These are phyloP conservation scores for Malus hybrid DNA, from an alignment of 331 rosid species.

Conservation along the genomic window DNA sequence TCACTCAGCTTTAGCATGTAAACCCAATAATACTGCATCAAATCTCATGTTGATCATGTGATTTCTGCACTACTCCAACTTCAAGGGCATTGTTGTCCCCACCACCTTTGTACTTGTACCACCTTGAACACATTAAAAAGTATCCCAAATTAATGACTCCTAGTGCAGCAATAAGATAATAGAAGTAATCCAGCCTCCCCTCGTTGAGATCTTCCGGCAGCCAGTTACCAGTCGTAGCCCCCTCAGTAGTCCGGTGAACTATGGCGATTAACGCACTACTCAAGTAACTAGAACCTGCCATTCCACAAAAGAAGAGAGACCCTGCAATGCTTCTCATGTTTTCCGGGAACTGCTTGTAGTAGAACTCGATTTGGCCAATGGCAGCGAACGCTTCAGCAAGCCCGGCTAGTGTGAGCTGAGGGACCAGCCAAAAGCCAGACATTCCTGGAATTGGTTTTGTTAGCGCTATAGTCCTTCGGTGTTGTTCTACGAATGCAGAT, in stretches of 20 bases:
- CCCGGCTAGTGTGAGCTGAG: slow-evolving; percentile 55
- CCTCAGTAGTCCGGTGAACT: slow-evolving; percentile 31
- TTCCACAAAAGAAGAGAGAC: slow-evolving; percentile 48
- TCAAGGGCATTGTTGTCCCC: neutral
- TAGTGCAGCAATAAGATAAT: slow-evolving; percentile 42
- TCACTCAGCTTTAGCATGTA: too few relatives aligned
- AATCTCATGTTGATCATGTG: neutral
- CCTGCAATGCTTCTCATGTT: slow-evolving; percentile 91
- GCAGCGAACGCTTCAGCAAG: slow-evolving; percentile 46
- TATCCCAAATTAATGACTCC: slow-evolving; percentile 45
- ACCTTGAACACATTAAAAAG: slow-evolving; percentile 51
- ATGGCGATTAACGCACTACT: slow-evolving; percentile 51
- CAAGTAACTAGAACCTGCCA: slow-evolving; percentile 62
- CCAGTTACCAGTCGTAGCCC: slow-evolving; percentile 57
- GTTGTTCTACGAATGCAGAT: slow-evolving; percentile 50
- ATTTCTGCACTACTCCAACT: neutral
- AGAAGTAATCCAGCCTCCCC: slow-evolving; percentile 70
- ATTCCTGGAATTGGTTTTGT: slow-evolving; percentile 39
- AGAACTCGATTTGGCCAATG: slow-evolving; percentile 66
- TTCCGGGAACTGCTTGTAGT: slow-evolving; percentile 87
- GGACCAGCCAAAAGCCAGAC: slow-evolving; percentile 73
- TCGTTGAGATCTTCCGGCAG: slow-evolving; percentile 71
- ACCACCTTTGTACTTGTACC: slow-evolving; percentile 63
- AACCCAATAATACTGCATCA: neutral
- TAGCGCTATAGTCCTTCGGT: slow-evolving; percentile 42